Evolutionary conservation across 225 moss, liverwort and hornwort genomes (phyloP).

Genomic region (Marchantia polymorpha): DNA sequence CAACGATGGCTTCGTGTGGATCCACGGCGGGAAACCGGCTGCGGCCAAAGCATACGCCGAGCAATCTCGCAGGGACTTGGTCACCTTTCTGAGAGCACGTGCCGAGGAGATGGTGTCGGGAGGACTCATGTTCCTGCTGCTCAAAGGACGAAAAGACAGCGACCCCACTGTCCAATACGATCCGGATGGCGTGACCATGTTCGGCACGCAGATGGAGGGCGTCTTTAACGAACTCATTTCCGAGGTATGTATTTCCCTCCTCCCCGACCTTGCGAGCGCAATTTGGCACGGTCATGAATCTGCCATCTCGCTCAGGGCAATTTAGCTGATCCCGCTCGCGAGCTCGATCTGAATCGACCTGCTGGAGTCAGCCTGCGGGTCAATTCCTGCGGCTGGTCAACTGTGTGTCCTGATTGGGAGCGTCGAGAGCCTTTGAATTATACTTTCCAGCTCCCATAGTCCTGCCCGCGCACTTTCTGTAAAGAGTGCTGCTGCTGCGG

Average conservation of each 20-base stretch:
- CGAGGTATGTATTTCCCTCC: constrained; percentile 34
- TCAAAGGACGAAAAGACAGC: constrained; percentile 47
- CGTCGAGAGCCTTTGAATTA: too few species aligned
- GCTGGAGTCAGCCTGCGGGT: too few species aligned
- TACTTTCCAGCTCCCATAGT: too few species aligned
- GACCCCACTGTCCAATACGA: constrained; percentile 63
- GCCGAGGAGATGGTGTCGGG: constrained; percentile 57
- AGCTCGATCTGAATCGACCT: too few species aligned
- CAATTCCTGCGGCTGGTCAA: too few species aligned
- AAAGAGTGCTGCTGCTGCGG: too few species aligned
- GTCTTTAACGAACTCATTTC: constrained; percentile 61
- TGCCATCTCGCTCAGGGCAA: too few species aligned
- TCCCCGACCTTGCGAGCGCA: neutral
- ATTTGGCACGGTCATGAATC: too few species aligned
- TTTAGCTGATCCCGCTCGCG: too few species aligned
- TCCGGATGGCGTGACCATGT: constrained; percentile 51
- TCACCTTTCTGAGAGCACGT: constrained; percentile 52
- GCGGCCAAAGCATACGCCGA: constrained; percentile 51
- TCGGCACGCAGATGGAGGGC: constrained; percentile 59
- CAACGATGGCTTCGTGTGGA: constrained; percentile 65
- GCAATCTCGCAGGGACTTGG: constrained; percentile 56
- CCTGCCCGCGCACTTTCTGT: too few species aligned
- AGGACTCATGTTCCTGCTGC: constrained; percentile 52
- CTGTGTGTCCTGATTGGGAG: too few species aligned
- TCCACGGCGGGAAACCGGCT: constrained; percentile 52